Conservation (phyloP, 2,329 filamentous ascomycete species). For the Neophaeococcomyces aloes region DNA sequence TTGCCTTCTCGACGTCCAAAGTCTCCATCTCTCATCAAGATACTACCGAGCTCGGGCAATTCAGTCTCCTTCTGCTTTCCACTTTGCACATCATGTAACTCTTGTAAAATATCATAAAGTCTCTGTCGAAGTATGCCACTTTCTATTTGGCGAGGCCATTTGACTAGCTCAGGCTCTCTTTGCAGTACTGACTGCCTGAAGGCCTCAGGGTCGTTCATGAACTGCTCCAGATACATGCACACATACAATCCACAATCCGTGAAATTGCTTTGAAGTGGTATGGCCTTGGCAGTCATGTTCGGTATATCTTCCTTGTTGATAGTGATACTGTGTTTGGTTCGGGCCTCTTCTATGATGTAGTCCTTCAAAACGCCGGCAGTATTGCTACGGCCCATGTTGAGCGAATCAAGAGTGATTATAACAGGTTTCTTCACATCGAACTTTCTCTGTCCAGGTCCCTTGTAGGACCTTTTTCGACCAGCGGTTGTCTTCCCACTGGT, state of each 20-base stretch:
- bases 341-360: constrained; percentile 66
- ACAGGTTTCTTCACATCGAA: constrained; percentile 48
- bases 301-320: constrained; percentile 39
- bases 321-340: constrained; percentile 42
- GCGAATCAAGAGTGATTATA: constrained; percentile 81
- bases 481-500: constrained; percentile 23
- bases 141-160: constrained; percentile 17
- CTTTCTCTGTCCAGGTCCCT: constrained; percentile 26
- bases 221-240: constrained; percentile 72
- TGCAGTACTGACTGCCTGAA: constrained; percentile 59
- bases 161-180: constrained; percentile 47
- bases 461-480: constrained; percentile 25
- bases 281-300: constrained; percentile 59
- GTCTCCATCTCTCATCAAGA: constrained; percentile 14
- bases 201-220: constrained; percentile 60
- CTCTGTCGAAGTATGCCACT: constrained; percentile 18
- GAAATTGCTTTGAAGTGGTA: constrained; percentile 72
- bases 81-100: constrained; percentile 18
- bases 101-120: constrained; percentile 17
- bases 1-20: background rate
- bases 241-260: constrained; percentile 86
- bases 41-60: constrained; percentile 16
- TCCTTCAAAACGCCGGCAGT: constrained; percentile 57
- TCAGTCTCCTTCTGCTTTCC: constrained; percentile 24
- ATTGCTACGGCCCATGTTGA: constrained; percentile 53